Evolutionary conservation across 2,329 filamentous ascomycete species (phyloP).

Genomic region (Plectosphaerella cucumerina): DNA sequence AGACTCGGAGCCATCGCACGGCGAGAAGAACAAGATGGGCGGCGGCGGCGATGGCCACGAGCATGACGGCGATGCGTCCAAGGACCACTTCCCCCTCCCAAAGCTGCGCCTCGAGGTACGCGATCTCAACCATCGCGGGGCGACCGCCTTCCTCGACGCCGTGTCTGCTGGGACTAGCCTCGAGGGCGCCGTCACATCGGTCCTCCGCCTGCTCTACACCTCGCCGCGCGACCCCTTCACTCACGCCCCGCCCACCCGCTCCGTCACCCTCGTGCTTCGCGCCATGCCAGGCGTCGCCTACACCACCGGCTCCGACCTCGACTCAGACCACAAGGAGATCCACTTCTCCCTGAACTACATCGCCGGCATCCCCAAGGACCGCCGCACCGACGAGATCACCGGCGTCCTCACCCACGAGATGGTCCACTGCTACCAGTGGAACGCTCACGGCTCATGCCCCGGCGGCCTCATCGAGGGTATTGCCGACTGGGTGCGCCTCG

Average conservation of each 20-base stretch:
- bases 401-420: constrained; percentile 90
- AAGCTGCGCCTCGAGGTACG: constrained; percentile 57
- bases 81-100: constrained; percentile 37
- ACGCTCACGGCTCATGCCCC: constrained; percentile 56
- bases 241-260: constrained; percentile 63
- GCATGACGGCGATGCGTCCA: constrained; percentile 4
- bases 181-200: constrained; percentile 57
- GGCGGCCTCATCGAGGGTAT: constrained; percentile 86
- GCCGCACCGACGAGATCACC: constrained; percentile 58
- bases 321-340: constrained; percentile 87
- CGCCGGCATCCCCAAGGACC: constrained; percentile 35
- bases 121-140: constrained; percentile 56
- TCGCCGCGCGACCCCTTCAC: constrained; percentile 35
- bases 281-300: constrained; percentile 84
- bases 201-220: constrained; percentile 69
- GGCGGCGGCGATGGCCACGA: constrained; percentile 1
- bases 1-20: background rate
- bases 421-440: constrained; percentile 91
- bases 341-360: constrained; percentile 82
- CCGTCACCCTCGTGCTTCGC: constrained; percentile 77
- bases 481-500: constrained; percentile 86
- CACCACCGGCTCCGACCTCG: constrained; percentile 75
- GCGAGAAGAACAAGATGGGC: background rate
- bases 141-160: constrained; percentile 61
- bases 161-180: constrained; percentile 62